Evolutionary conservation across 192 early-diverging fungal genomes (phyloP), one percentile per base, ranked within the genome.

Genomic region (Gryganskiella cystojenkinii): DNA sequence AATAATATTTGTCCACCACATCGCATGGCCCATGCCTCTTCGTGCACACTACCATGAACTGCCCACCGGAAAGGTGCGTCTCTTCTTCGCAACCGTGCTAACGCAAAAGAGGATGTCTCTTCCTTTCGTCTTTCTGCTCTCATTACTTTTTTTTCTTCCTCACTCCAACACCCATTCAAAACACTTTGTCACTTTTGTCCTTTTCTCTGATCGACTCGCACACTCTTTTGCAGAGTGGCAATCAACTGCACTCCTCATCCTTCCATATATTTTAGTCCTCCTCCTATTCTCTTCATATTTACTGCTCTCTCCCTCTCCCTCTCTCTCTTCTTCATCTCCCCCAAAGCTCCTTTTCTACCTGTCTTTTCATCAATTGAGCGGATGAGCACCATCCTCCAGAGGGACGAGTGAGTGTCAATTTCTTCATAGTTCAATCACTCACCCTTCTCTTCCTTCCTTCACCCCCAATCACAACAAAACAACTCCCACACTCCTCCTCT

Each of bases 371-470:
- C n/a, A n/a, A n/a, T n/a, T n/a, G 37, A 40, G 37, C 37, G 37
- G 37, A 40, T 40, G 37, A 40, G 37, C 37, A 40, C 37, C 37
- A 40, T 40, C 37, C 37, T 40, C 37, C 37, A 40, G 13, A 40
- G 37, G 37, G 37, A 40, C 37, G 37, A 40, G 37, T 40, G 37
- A 40, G 37, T 40, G 7, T n/a, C n/a, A n/a, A n/a, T n/a, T 58
- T 22, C 20, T 30, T 6, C 34, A 19, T 60, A 45, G 42, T 60
- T 44, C 57, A 45, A 43, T 60, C 57, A 60, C 57, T 60, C 57
- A 60, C 22, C 43, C 44, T 9, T 54, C 52, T 54, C 27, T 28
- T 31, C 27, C 15, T 24, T 30, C 24, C 15, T 28, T 27, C 25
- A 4, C 35, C 55, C 33, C 52, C 13, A 3, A 31, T 19, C 28